A percentile compares a stretch with the other conserved stretches of the same genome.
phyloP scores from a whole-genome alignment of 257 asterid species.

The Gentiana straminea region DNA sequence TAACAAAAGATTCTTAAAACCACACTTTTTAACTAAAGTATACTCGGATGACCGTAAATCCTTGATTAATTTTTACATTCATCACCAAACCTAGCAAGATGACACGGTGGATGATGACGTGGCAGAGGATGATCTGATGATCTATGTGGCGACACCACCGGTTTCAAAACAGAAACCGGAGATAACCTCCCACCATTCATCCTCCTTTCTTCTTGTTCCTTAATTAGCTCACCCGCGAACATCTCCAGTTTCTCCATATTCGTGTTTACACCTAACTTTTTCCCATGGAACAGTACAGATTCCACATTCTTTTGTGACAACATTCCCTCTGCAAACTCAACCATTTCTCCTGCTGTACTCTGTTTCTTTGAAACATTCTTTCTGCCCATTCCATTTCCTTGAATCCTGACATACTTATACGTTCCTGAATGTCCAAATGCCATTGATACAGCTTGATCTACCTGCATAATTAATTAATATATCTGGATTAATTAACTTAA shows the following conservation, averaged over 20 bases:
- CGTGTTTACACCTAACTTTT: slow-evolving; percentile 37
- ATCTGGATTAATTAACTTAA: too few relatives aligned
- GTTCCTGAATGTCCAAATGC: slow-evolving; percentile 57
- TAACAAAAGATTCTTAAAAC: too few relatives aligned
- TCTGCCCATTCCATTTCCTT: slow-evolving; percentile 35
- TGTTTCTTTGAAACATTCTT: too few relatives aligned
- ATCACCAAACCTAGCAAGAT: slow-evolving; percentile 22
- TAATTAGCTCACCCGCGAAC: slow-evolving; percentile 41
- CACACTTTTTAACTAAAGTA: too few relatives aligned
- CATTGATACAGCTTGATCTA: slow-evolving; percentile 84
- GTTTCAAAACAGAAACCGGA: slow-evolving; percentile 32
- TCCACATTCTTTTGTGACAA: slow-evolving; percentile 56
- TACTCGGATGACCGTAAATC: too few relatives aligned
- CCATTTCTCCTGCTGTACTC: not conserved
- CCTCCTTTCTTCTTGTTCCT: slow-evolving; percentile 56
- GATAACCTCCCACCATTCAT: slow-evolving; percentile 33
- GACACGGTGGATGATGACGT: slow-evolving; percentile 43
- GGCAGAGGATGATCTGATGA: slow-evolving; percentile 58
- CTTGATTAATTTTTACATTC: too few relatives aligned
- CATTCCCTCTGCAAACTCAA: slow-evolving; percentile 36
- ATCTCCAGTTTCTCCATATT: slow-evolving; percentile 52
- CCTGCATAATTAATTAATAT: slow-evolving; percentile 22
- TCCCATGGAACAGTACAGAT: slow-evolving; percentile 55
- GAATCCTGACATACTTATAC: slow-evolving; percentile 52
- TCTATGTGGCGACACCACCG: slow-evolving; percentile 33